A percentile compares a stretch with the other conserved stretches of the same genome.
These are phyloP conservation scores for Sarcomyxa edulis DNA, from an alignment of 768 basidiomycete species.

Conservation along the genomic window DNA sequence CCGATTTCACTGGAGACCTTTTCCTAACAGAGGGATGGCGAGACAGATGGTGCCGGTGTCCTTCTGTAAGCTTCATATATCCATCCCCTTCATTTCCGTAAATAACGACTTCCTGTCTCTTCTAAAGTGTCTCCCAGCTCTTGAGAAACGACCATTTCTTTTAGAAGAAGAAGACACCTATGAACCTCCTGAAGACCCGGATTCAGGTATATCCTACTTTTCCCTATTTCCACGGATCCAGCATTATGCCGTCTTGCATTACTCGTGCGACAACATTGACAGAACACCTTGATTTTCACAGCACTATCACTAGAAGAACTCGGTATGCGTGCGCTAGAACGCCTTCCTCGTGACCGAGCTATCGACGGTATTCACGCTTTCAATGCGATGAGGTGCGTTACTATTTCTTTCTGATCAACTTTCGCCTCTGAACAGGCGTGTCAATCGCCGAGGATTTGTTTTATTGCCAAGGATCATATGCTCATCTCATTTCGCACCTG, in stretches of 20 bases:
- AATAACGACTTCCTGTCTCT: slow-evolving; percentile 4
- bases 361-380: slow-evolving; percentile 83
- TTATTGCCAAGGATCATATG: too few relatives aligned
- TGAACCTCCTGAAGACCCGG: slow-evolving; percentile 83
- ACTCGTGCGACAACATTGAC: neutral
- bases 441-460: too few relatives aligned
- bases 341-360: slow-evolving; percentile 73
- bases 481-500: slow-evolving; percentile 3
- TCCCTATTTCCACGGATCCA: too few relatives aligned
- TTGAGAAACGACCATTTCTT: slow-evolving; percentile 54
- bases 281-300: slow-evolving; percentile 18
- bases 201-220: slow-evolving; percentile 53
- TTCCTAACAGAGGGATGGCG: slow-evolving; percentile 74
- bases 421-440: neutral
- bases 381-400: slow-evolving; percentile 71
- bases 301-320: slow-evolving; percentile 79
- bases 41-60: slow-evolving; percentile 75
- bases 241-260: too few relatives aligned
- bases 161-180: slow-evolving; percentile 80
- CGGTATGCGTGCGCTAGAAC: slow-evolving; percentile 70
- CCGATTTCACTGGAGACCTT: slow-evolving; percentile 45
- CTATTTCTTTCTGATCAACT: slow-evolving; percentile 3
- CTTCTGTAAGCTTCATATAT: slow-evolving; percentile 34
- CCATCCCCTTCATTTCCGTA: slow-evolving; percentile 5
- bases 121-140: slow-evolving; percentile 51